Base-by-base conservation (phyloP, 305 asterid genomes). In the Solanum hybrid region DNA sequence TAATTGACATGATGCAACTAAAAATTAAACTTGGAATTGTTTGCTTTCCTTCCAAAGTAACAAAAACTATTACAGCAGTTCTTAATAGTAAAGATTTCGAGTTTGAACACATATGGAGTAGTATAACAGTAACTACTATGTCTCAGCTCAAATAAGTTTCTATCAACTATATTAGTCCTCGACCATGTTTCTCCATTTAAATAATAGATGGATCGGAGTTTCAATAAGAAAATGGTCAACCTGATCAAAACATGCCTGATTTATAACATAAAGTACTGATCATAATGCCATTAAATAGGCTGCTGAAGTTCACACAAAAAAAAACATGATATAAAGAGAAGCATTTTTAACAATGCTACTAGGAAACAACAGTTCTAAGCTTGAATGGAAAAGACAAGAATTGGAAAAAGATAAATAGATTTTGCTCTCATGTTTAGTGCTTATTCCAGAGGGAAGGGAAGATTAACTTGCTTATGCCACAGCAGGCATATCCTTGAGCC, bases 401-500 rank as follows among this genome's bases (percentile, higher is more conserved):
- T 4, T 14, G 38, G 7, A 81, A 41, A 83, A 29, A 15, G 32
- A 29, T 65, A 61, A 45, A 2, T 4, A 26, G 39, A 29, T 84
- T 45, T 51, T 29, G 22, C 26, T 39, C 72, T 82, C 37, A 87
- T 80, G 32, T 33, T 61, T 45, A 90, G 73, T 75, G 7, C 79
- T 45, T 75, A 32, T 29, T 89, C 68, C 61, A 10, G 27, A 78
- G 61, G 61, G 20, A n/a, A 81, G 29, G 33, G 12, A 17, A 41
- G 9, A 14, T 45, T 17, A 13, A 34, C 13, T 87, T 51, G 32
- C 36, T 77, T 65, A 36, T 45, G 90, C 88, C 70, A 89, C 81
- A 89, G 89, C 87, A 87, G 91, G 89, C 88, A 91, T 75, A 61
- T 89, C 92, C 86, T 89, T 89, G 39, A 91, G 26, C 92, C 92